Evolutionary conservation across 2,329 filamentous ascomycete species (phyloP).

Genomic region (Botrytis paeoniae): DNA sequence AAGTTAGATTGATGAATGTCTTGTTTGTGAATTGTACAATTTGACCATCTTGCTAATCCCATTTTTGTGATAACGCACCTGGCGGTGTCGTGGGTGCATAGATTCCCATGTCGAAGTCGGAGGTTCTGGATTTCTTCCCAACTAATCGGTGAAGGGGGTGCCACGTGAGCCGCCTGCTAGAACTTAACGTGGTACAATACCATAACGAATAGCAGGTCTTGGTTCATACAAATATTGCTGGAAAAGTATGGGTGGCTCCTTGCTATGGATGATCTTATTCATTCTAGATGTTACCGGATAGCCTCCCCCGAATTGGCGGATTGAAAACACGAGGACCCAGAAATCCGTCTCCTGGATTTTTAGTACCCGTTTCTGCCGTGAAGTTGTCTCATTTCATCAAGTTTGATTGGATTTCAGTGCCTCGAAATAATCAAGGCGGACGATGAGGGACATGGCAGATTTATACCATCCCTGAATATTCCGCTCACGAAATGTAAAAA

Average conservation of each 20-base stretch:
- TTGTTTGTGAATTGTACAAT: conserved; percentile 14
- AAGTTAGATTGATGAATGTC: conserved; percentile 18
- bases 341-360: conserved; percentile 19
- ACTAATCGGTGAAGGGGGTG: conserved; percentile 16
- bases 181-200: background rate
- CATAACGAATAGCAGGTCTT: conserved; percentile 5
- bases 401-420: conserved; percentile 7
- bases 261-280: conserved; percentile 13
- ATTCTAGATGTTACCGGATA: conserved; percentile 20
- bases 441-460: conserved; percentile 10
- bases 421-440: conserved; percentile 12
- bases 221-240: conserved; percentile 1
- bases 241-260: conserved; percentile 7
- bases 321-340: conserved; percentile 16
- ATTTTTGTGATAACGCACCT: conserved; percentile 6
- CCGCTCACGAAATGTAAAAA: conserved; percentile 14
- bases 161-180: conserved; percentile 15
- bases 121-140: conserved; percentile 18
- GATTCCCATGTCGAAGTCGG: conserved; percentile 15
- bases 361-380: conserved; percentile 14
- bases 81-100: conserved; percentile 16
- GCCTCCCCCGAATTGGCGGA: conserved; percentile 17
- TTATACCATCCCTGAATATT: conserved; percentile 16
- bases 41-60: conserved; percentile 7
- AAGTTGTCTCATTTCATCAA: conserved; percentile 9